Percentiles rank a stretch among this genome's conserved stretches.
These are phyloP conservation scores for Cardamine chenopodiifolia DNA, from an alignment of 345 rosid species.

Conservation along the genomic window DNA sequence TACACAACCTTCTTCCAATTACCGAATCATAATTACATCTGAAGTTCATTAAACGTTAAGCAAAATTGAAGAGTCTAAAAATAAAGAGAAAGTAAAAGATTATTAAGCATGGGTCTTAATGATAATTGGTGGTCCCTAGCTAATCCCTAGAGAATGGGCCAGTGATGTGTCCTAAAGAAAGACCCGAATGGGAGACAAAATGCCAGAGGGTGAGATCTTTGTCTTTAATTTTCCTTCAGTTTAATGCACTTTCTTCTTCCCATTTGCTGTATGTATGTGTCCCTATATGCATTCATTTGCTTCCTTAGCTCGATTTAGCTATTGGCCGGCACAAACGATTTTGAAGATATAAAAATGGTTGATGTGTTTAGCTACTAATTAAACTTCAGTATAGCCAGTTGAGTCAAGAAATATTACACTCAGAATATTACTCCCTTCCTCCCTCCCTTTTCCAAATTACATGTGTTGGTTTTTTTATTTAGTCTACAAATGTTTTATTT, in stretches of 20 bases:
- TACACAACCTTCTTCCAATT: background rate
- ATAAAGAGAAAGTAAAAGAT: background rate
- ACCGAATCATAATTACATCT: background rate
- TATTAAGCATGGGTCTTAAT: constrained; percentile 23
- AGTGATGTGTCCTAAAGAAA: constrained; percentile 29
- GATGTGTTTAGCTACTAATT: background rate
- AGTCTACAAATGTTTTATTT: no score
- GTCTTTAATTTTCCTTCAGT: constrained; percentile 21
- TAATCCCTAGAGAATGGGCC: constrained; percentile 35
- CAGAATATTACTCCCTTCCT: background rate
- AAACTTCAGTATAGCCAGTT: background rate
- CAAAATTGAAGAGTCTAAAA: constrained; percentile 15
- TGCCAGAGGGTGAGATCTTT: constrained; percentile 34
- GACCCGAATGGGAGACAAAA: constrained; percentile 36
- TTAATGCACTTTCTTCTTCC: constrained; percentile 2
- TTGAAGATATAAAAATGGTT: background rate
- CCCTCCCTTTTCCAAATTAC: background rate
- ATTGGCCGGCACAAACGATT: background rate
- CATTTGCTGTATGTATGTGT: background rate
- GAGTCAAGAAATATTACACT: background rate
- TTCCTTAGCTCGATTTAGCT: background rate
- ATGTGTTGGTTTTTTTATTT: background rate
- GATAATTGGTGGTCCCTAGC: constrained; percentile 31
- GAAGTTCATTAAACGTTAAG: constrained; percentile 33
- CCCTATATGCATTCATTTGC: constrained; percentile 1